Evolutionary conservation across 192 early-diverging fungal genomes (phyloP).

Genomic region (Backusella psychrophila): DNA sequence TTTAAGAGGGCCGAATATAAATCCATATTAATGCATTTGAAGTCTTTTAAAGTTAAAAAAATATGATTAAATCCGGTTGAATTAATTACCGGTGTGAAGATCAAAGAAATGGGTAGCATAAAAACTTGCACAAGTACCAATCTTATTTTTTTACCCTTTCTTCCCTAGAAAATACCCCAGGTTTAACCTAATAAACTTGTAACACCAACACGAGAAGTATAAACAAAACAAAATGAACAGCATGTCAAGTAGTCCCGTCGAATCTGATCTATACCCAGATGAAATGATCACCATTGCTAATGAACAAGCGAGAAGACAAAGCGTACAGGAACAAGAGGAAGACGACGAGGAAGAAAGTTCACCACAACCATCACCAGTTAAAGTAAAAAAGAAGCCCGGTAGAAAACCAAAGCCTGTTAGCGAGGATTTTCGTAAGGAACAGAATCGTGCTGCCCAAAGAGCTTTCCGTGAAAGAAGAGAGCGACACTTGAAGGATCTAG

Average conservation of each 20-base stretch:
- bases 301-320: background rate
- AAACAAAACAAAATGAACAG: background rate
- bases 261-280: background rate
- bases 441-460: constrained; percentile 88
- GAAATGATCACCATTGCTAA: background rate
- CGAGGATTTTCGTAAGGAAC: constrained; percentile 62
- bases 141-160: background rate
- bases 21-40: background rate
- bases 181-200: background rate
- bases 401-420: constrained; percentile 59
- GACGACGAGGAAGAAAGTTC: background rate
- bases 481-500: constrained; percentile 70
- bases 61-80: background rate
- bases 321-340: background rate
- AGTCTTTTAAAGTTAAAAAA: background rate
- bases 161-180: background rate
- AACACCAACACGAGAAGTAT: background rate
- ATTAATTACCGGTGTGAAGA: constrained; percentile 3
- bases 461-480: constrained; percentile 90
- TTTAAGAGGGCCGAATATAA: background rate
- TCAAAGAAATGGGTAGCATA: background rate
- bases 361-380: constrained; percentile 31
- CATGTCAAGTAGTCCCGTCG: background rate
- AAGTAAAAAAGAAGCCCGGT: constrained; percentile 57
- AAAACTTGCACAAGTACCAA: background rate